Base-by-base conservation (phyloP, 1,139 yeast species). In the Pichia sp. region DNA sequence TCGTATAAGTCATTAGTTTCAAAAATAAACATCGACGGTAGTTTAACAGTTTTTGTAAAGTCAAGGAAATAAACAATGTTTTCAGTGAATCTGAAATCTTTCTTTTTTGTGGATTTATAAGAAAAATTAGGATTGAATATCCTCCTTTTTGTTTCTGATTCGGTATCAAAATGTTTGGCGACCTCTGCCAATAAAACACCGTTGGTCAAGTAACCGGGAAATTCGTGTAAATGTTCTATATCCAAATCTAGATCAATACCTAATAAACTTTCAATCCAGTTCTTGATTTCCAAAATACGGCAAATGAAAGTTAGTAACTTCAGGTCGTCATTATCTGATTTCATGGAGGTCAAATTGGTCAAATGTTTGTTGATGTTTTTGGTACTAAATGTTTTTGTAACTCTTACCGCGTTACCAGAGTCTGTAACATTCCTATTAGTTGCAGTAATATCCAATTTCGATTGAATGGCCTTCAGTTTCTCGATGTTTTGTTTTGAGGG, bases 1-100 rank as follows among this genome's bases (percentile, higher is more conserved):
- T 92, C 97, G 64, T 88, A 94, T 38, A 92, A 70, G 64, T 92
- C 99, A 2, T 95, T 88, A 48, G 90, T 72, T 60, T 90, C 97
- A 60, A 92, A 92, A 40, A 87, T 73, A 60, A 90, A 92, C 44
- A 88, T 70, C 53, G 81, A 94, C 0, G 98, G 98, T 53, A 92
- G 79, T 33, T 79, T 80, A 52, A 87, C 73, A 51, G 70, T 76
- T 45, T 79, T 84, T 36, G 87, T 68, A 48, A 92, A 75, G 29
- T 77, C 73, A 61, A 92, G 83, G 63, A 92, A 92, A 29, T 82
- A 72, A 58, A 88, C 87, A 57, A 92, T 92, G 59, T 92, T 92
- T 60, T 94, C 97, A 0, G 96, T 87, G 61, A 88, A 96, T 50
- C 85, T 79, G 68, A 86, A 92, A 26, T 49, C 37, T 33, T 33